A percentile compares a stretch with the other conserved stretches of the same genome.
Conservation (phyloP, 768 basidiomycete genomes). For the Trametes cinnabarina region DNA sequence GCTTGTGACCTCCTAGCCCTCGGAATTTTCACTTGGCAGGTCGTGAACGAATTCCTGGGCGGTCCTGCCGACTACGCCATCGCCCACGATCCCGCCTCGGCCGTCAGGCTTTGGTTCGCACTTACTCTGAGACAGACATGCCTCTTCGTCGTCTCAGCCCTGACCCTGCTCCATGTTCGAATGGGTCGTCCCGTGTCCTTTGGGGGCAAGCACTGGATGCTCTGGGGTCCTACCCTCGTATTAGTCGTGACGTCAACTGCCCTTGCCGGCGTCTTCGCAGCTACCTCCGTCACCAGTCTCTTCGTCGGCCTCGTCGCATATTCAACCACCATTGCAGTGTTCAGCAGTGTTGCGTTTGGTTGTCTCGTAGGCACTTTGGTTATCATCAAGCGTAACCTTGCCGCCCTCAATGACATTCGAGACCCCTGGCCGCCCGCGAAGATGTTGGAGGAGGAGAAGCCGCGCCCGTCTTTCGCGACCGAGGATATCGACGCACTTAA, state of each 20-base stretch:
- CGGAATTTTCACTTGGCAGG: constrained; percentile 65
- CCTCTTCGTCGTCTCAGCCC: constrained; percentile 55
- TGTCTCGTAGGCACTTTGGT: constrained; percentile 62
- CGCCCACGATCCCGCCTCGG: constrained; percentile 49
- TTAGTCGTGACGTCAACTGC: constrained; percentile 56
- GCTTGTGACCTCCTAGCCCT: constrained; percentile 63
- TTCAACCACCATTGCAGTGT: constrained; percentile 47
- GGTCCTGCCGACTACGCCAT: constrained; percentile 43
- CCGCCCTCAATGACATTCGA: constrained; percentile 47
- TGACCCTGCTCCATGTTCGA: constrained; percentile 69
- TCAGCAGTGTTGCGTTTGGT: constrained; percentile 54
- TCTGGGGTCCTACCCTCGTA: constrained; percentile 64
- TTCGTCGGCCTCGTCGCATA: constrained; percentile 64
- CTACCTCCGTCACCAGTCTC: constrained; percentile 49
- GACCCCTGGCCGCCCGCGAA: constrained; percentile 63
- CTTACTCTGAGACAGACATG: constrained; percentile 67
- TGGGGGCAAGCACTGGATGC: constrained; percentile 68
- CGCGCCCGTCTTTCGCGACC: constrained; percentile 62
- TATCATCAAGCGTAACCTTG: constrained; percentile 63
- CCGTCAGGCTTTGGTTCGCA: constrained; percentile 66
- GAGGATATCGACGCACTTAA: constrained; percentile 72
- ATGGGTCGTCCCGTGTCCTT: constrained; percentile 69
- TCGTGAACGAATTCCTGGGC: constrained; percentile 48
- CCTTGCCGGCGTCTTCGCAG: constrained; percentile 56
- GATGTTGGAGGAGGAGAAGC: constrained; percentile 49